Percentiles rank a stretch among this genome's conserved stretches.
Conservation (phyloP, 75 land plant genomes). For the Pinus albicaulis region DNA sequence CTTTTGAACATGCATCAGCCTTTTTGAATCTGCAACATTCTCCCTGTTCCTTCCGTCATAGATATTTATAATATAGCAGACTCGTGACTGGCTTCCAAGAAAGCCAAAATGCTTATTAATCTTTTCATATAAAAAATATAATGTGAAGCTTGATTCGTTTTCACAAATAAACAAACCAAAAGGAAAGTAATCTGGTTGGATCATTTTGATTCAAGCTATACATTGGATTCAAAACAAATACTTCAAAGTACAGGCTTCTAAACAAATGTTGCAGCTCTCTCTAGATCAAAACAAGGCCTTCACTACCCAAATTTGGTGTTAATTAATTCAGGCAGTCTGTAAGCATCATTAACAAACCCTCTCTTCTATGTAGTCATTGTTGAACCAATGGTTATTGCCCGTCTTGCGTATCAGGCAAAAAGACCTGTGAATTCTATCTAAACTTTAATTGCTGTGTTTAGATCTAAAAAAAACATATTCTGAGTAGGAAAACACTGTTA, state of each 20-base stretch:
- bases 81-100: background rate
- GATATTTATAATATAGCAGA: background rate
- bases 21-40: background rate
- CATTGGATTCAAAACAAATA: background rate
- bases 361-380: too few species aligned
- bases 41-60: background rate
- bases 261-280: background rate
- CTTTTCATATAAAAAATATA: background rate
- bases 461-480: too few species aligned
- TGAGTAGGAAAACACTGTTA: too few species aligned
- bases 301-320: background rate
- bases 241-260: background rate
- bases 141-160: background rate
- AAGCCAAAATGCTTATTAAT: background rate
- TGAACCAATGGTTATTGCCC: too few species aligned
- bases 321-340: too few species aligned
- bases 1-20: too few species aligned
- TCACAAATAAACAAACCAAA: background rate
- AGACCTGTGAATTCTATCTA: too few species aligned
- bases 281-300: background rate
- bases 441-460: too few species aligned
- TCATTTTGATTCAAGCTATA: background rate
- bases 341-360: too few species aligned
- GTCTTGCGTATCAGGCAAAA: too few species aligned
- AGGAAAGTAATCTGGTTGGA: background rate